Percentiles rank a stretch among this genome's conserved stretches.
Conservation (phyloP, 768 basidiomycete genomes). For the Phylloporus sp. region DNA sequence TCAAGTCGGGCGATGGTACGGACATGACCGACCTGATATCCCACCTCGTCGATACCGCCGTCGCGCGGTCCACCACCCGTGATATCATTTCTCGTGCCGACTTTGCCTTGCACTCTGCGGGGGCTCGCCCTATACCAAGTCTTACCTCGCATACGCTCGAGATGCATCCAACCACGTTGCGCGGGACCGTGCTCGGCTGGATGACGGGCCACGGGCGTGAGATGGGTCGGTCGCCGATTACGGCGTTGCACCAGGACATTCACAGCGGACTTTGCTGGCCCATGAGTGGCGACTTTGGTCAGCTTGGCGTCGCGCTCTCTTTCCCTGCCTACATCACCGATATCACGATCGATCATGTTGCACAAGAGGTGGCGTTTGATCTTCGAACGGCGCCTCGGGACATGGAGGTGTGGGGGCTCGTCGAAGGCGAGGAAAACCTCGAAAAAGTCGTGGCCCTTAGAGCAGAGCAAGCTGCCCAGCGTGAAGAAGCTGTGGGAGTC, state of each 20-base stretch:
- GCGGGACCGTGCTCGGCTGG: slow-evolving; percentile 45
- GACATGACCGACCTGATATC: slow-evolving; percentile 67
- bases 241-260: slow-evolving; percentile 80
- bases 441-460: slow-evolving; percentile 55
- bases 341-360: slow-evolving; percentile 85
- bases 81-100: slow-evolving; percentile 81
- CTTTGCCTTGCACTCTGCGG: slow-evolving; percentile 79
- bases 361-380: slow-evolving; percentile 77
- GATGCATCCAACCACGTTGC: slow-evolving; percentile 48
- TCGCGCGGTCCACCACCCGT: slow-evolving; percentile 59
- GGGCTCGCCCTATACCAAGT: slow-evolving; percentile 73
- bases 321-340: slow-evolving; percentile 51
- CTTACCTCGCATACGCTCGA: slow-evolving; percentile 81
- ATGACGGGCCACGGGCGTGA: slow-evolving; percentile 59
- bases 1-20: slow-evolving; percentile 72
- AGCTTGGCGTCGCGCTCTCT: slow-evolving; percentile 77
- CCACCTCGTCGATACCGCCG: slow-evolving; percentile 71
- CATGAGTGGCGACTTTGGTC: slow-evolving; percentile 71
- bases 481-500: slow-evolving; percentile 30
- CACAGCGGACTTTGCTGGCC: slow-evolving; percentile 93
- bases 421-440: slow-evolving; percentile 73
- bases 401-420: slow-evolving; percentile 89
- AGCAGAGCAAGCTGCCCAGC: slow-evolving; percentile 37
- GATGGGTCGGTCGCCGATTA: slow-evolving; percentile 77
- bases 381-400: slow-evolving; percentile 74